Percentiles rank a stretch among this genome's conserved stretches.
Conservation (phyloP, 192 early-diverging fungal species). For the Coemansia sp. region DNA sequence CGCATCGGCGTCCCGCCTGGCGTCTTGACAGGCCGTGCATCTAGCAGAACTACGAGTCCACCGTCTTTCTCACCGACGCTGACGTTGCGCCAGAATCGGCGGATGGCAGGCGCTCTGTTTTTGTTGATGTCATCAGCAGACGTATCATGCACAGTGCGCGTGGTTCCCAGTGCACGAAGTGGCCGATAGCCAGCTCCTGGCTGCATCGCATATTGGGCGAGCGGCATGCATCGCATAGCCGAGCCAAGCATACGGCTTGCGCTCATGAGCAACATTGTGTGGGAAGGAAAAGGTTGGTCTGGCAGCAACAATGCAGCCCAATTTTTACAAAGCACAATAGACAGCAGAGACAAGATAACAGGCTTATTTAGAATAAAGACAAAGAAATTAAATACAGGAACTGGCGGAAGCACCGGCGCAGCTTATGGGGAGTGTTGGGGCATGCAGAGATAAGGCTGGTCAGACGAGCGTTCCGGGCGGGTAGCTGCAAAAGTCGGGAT, state of each 20-base stretch:
- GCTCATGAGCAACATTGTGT: neutral
- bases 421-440: constrained; percentile 2
- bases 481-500: constrained; percentile 35
- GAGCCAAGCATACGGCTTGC: constrained; percentile 7
- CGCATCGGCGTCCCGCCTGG: constrained; percentile 71
- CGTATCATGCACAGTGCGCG: neutral
- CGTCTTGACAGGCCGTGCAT: constrained; percentile 79
- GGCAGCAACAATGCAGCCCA: neutral
- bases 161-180: constrained; percentile 3
- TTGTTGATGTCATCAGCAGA: neutral
- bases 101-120: constrained; percentile 32
- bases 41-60: constrained; percentile 62
- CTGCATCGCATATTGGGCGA: neutral
- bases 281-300: neutral
- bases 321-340: constrained; percentile 6
- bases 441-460: neutral
- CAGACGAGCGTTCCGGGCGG: constrained; percentile 8
- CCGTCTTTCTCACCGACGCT: constrained; percentile 47
- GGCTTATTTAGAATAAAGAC: neutral
- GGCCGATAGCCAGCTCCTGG: neutral
- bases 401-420: neutral
- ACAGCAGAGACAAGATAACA: neutral
- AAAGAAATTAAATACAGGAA: constrained; percentile 5
- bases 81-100: constrained; percentile 46
- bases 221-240: constrained; percentile 15